Evolutionary conservation across 495 filamentous ascomycete genomes (phyloP).

Genomic region (Melanomma pulvis-pyrius): DNA sequence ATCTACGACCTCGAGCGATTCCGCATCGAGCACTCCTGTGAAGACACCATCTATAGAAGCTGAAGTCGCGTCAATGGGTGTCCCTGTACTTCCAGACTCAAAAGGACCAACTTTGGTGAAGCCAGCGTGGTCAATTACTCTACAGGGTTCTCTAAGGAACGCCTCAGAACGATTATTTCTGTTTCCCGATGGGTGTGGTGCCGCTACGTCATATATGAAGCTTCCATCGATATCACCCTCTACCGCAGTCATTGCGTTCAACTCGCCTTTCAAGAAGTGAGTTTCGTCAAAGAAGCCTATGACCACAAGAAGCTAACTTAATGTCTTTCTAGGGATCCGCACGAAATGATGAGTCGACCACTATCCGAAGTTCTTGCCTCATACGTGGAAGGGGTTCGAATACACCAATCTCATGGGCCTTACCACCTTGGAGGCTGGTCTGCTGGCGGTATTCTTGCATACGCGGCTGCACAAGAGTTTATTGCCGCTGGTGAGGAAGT

Average conservation of each 20-base stretch:
- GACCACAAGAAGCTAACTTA: constrained; percentile 55
- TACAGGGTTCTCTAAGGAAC: constrained; percentile 44
- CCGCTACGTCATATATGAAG: constrained; percentile 48
- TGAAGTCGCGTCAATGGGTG: too few species aligned
- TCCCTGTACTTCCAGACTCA: too few species aligned
- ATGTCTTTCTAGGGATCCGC: constrained; percentile 61
- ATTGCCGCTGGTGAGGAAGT: constrained; percentile 26
- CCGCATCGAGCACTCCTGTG: too few species aligned
- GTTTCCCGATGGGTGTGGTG: constrained; percentile 56
- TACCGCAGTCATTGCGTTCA: constrained; percentile 31
- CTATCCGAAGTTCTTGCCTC: too few species aligned
- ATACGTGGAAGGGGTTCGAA: constrained; percentile 70
- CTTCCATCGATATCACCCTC: constrained; percentile 31
- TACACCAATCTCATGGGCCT: constrained; percentile 65
- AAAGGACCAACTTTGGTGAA: background rate
- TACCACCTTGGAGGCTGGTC: constrained; percentile 68
- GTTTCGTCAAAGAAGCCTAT: constrained; percentile 55
- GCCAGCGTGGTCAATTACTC: constrained; percentile 36
- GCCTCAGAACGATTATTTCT: constrained; percentile 52
- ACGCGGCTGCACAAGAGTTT: constrained; percentile 45
- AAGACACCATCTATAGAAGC: too few species aligned
- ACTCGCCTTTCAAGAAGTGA: constrained; percentile 56
- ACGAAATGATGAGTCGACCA: too few species aligned
- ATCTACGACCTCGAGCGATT: too few species aligned
- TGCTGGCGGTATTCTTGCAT: constrained; percentile 54